phyloP scores from a whole-genome alignment of 1,139 yeast species.

The Debaryomyces singareniensis region DNA sequence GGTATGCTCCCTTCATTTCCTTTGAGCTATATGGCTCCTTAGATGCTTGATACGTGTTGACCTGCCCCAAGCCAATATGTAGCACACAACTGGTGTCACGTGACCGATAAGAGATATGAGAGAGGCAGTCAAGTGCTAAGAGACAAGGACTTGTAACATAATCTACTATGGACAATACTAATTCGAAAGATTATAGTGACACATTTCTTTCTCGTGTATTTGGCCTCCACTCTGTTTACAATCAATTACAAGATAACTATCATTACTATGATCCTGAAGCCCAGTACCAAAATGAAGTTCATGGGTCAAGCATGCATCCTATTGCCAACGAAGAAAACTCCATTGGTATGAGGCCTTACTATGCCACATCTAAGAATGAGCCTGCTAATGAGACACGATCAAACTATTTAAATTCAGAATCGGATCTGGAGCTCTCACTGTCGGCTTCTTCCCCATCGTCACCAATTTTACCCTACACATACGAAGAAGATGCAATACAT shows the following conservation, averaged over 20 bases:
- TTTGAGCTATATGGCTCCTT: too few relatives aligned
- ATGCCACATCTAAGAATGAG: conserved; percentile 3
- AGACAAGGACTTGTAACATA: too few relatives aligned
- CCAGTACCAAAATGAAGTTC: conserved; percentile 8
- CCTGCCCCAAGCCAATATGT: too few relatives aligned
- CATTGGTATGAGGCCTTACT: conserved; percentile 3
- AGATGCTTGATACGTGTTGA: too few relatives aligned
- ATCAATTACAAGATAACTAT: conserved; percentile 34
- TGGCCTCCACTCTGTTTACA: conserved; percentile 46
- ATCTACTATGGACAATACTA: conserved; percentile 8
- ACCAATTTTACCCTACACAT: conserved; percentile 3
- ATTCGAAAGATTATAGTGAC: conserved; percentile 21
- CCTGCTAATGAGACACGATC: conserved; percentile 5
- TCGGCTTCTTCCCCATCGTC: conserved; percentile 14
- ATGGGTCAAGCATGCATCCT: conserved; percentile 1
- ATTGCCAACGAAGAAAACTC: neutral
- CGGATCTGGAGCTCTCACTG: conserved; percentile 28
- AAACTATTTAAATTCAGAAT: conserved; percentile 26
- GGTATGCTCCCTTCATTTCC: too few relatives aligned
- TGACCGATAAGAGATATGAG: too few relatives aligned
- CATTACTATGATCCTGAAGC: conserved; percentile 35
- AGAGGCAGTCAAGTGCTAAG: too few relatives aligned
- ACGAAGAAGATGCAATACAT: conserved; percentile 1
- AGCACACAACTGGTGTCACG: too few relatives aligned
- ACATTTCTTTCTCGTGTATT: conserved; percentile 54